Evolutionary conservation across 2,329 filamentous ascomycete genomes (phyloP).

Genomic region (Cladosporium austrohemisphaericum): DNA sequence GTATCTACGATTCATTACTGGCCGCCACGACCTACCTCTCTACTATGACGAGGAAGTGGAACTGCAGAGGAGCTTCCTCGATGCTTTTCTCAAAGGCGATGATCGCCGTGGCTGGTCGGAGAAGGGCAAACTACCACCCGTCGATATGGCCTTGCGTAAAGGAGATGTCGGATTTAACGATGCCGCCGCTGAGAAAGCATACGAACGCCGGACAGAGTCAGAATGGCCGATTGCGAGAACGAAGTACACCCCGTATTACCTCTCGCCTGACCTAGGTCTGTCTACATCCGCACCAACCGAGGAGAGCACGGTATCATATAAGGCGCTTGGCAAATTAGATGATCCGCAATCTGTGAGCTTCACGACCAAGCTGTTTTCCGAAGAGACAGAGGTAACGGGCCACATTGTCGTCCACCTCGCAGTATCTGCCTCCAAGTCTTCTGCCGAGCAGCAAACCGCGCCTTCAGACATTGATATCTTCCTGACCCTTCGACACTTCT

Average conservation of each 20-base stretch:
- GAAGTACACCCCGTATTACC: constrained; percentile 58
- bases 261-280: constrained; percentile 49
- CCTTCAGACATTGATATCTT: constrained; percentile 62
- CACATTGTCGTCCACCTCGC: constrained; percentile 63
- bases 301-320: constrained; percentile 45
- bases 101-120: constrained; percentile 60
- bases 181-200: constrained; percentile 56
- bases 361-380: constrained; percentile 53
- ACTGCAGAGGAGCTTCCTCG: constrained; percentile 63
- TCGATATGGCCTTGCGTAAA: constrained; percentile 60
- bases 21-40: constrained; percentile 68
- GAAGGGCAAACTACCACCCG: constrained; percentile 56
- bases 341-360: constrained; percentile 55
- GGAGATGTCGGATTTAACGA: constrained; percentile 66
- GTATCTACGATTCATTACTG: constrained; percentile 66
- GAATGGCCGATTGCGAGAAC: constrained; percentile 68
- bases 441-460: constrained; percentile 21
- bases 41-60: constrained; percentile 68
- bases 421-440: constrained; percentile 45
- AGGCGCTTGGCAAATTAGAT: constrained; percentile 55
- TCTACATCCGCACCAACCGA: constrained; percentile 9
- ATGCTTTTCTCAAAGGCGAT: constrained; percentile 66
- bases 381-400: constrained; percentile 66
- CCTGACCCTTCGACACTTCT: constrained; percentile 57
- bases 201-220: constrained; percentile 52